Conservation (phyloP, 1,139 yeast species). For the Magnusiomyces magnusii region DNA sequence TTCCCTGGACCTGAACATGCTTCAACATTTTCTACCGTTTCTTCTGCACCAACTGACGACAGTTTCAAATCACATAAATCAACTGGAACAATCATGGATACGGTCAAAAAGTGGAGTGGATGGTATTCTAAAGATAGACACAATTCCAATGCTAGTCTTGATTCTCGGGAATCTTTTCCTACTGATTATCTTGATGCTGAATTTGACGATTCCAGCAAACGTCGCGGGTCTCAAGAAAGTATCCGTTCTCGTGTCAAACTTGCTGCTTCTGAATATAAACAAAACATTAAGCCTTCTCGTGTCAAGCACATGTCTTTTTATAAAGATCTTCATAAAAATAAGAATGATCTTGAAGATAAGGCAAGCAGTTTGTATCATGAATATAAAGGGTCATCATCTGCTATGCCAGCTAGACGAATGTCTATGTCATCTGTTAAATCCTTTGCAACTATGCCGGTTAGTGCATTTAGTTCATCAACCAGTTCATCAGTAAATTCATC, state of each 20-base stretch:
- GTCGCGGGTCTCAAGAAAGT: background rate
- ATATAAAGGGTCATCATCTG: background rate
- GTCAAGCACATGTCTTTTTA: background rate
- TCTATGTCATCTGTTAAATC: background rate
- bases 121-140: conserved; percentile 27
- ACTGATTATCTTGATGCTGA: background rate
- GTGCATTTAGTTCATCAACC: too few species aligned
- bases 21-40: background rate
- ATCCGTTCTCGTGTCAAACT: background rate
- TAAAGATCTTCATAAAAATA: background rate
- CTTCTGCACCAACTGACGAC: background rate
- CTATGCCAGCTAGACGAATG: background rate
- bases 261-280: conserved; percentile 3
- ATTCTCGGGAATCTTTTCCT: background rate
- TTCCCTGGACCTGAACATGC: background rate
- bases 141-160: conserved; percentile 2
- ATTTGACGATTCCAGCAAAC: background rate
- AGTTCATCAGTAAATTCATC: too few species aligned
- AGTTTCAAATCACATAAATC: background rate
- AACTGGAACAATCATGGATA: conserved; percentile 20
- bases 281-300: background rate
- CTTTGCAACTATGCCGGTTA: background rate
- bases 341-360: background rate
- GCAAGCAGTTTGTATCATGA: background rate
- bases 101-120: conserved; percentile 29